A percentile compares a stretch with the other conserved stretches of the same genome.
Conservation (phyloP, 495 filamentous ascomycete species). For the Neurospora sp. region DNA sequence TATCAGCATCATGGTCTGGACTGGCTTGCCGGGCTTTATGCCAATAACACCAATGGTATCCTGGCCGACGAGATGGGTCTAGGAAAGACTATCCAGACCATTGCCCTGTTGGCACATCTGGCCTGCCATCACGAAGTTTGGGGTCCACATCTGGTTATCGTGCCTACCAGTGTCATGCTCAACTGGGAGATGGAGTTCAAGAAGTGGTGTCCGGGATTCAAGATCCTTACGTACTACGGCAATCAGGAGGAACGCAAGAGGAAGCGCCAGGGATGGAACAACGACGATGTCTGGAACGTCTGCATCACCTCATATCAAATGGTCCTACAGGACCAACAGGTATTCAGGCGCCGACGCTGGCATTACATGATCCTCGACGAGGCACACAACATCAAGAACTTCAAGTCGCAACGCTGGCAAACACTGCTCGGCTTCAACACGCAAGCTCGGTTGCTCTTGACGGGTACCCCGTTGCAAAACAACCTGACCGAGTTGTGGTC, state of each 20-base stretch:
- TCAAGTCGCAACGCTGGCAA: constrained; percentile 94
- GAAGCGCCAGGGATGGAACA: constrained; percentile 84
- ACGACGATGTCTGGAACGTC: constrained; percentile 89
- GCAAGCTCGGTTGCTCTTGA: constrained; percentile 74
- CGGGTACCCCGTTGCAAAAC: constrained; percentile 94
- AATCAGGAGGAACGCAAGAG: constrained; percentile 80
- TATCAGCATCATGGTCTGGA: constrained; percentile 96
- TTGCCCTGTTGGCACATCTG: constrained; percentile 85
- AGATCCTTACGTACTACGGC: constrained; percentile 95
- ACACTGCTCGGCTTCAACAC: constrained; percentile 87
- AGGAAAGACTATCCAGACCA: constrained; percentile 98
- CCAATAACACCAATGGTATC: constrained; percentile 91
- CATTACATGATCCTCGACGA: constrained; percentile 98
- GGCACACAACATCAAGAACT: constrained; percentile 99
- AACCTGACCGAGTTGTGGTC: constrained; percentile 97
- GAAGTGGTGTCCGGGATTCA: constrained; percentile 98
- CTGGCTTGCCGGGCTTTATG: constrained; percentile 89
- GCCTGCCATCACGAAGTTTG: constrained; percentile 85
- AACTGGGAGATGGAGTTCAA: constrained; percentile 99
- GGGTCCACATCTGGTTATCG: constrained; percentile 93
- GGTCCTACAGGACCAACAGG: constrained; percentile 82
- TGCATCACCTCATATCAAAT: constrained; percentile 95
- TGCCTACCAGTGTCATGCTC: constrained; percentile 96
- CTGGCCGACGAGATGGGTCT: constrained; percentile 99
- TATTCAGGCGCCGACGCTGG: constrained; percentile 90